Evolutionary conservation across 83 land plant genomes (phyloP).

Genomic region (Picea abies): DNA sequence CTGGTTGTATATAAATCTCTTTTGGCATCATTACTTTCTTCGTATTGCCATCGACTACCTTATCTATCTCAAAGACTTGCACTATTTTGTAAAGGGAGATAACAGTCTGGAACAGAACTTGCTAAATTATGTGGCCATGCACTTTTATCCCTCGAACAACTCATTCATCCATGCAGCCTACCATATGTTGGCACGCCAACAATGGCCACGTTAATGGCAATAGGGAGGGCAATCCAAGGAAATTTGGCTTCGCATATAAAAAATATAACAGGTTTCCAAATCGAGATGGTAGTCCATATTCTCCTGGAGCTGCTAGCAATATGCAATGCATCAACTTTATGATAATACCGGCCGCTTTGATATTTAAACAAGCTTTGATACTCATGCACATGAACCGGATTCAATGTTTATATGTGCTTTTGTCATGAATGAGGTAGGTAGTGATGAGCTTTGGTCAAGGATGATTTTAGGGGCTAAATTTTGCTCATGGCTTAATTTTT

Average conservation of each 20-base stretch:
- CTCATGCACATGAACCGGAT: no score
- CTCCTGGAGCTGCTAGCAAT: no score
- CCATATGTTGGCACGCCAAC: constrained; percentile 44
- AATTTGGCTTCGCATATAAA: constrained; percentile 25
- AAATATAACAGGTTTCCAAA: constrained; percentile 20
- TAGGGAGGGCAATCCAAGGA: constrained; percentile 17
- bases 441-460: no score
- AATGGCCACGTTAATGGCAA: constrained; percentile 14
- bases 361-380: no score
- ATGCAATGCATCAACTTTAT: no score
- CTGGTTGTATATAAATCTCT: constrained; percentile 81
- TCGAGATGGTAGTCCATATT: constrained; percentile 9
- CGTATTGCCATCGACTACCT: constrained; percentile 62
- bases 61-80: constrained; percentile 82
- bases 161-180: constrained; percentile 83
- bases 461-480: no score
- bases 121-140: constrained; percentile 87
- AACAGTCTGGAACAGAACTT: constrained; percentile 66
- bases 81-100: constrained; percentile 82
- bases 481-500: no score
- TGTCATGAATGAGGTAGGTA: no score
- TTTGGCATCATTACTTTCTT: constrained; percentile 79
- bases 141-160: constrained; percentile 76
- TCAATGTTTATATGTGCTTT: no score
- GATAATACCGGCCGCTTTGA: no score